These are phyloP conservation scores for Ustilago lituana DNA, from an alignment of 1,284 basidiomycete genomes.

Conservation along the genomic window DNA sequence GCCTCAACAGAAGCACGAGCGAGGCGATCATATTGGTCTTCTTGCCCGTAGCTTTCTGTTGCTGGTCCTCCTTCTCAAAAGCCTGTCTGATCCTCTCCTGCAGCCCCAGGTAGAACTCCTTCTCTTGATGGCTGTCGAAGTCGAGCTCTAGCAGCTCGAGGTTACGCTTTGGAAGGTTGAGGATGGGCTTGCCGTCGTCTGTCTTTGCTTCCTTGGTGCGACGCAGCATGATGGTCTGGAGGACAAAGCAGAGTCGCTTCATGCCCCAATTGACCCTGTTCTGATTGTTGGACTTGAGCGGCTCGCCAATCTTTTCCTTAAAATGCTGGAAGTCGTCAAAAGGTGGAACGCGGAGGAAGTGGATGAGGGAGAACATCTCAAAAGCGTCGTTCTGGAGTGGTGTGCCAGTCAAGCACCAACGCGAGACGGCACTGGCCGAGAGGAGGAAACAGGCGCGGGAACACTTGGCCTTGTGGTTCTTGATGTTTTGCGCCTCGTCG, in stretches of 20 bases:
- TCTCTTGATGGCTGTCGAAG: conserved; percentile 73
- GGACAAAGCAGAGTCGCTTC: conserved; percentile 74
- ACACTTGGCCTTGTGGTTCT: conserved; percentile 85
- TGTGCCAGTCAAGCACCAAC: conserved; percentile 68
- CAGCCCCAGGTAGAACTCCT: conserved; percentile 81
- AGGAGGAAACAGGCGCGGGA: conserved; percentile 82
- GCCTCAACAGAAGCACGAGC: conserved; percentile 81
- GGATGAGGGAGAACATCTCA: conserved; percentile 87
- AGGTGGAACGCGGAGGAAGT: conserved; percentile 85
- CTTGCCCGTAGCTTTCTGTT: conserved; percentile 68
- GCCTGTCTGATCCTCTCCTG: conserved; percentile 78
- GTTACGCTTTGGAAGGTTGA: conserved; percentile 80
- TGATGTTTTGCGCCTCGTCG: conserved; percentile 97
- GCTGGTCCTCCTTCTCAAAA: conserved; percentile 69
- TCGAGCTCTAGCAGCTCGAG: conserved; percentile 76
- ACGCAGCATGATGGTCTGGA: conserved; percentile 88
- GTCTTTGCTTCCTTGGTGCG: conserved; percentile 83
- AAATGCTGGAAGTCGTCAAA: conserved; percentile 83
- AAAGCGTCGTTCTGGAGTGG: conserved; percentile 82
- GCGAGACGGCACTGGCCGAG: conserved; percentile 48
- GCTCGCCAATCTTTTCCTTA: conserved; percentile 80
- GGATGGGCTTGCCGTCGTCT: conserved; percentile 75
- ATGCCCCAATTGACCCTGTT: conserved; percentile 61
- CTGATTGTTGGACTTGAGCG: conserved; percentile 70
- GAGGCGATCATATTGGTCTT: conserved; percentile 83